A percentile compares a stretch with the other conserved stretches of the same genome.
phyloP scores from a whole-genome alignment of 78 protist genomes.

The Acrasis kona region DNA sequence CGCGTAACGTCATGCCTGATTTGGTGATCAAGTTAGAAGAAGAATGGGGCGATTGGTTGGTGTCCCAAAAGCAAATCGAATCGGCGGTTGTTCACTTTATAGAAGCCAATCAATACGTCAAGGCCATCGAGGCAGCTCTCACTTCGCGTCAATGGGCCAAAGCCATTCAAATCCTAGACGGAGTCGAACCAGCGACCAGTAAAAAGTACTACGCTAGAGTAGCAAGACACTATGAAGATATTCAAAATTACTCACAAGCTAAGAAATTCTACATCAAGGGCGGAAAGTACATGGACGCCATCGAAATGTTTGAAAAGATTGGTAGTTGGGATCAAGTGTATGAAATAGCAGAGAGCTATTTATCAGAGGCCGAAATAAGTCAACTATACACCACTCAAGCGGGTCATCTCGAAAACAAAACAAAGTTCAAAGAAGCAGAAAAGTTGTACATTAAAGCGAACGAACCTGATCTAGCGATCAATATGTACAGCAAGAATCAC shows the following conservation, averaged over 20 bases:
- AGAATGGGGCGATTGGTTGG: slow-evolving; percentile 69
- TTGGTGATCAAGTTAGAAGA: slow-evolving; percentile 27
- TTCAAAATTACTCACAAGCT: slow-evolving; percentile 20
- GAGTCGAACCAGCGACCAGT: background rate
- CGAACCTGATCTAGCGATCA: slow-evolving; percentile 69
- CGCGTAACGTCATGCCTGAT: slow-evolving; percentile 38
- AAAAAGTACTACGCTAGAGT: slow-evolving; percentile 13
- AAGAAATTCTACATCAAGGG: slow-evolving; percentile 42
- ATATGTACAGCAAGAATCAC: slow-evolving; percentile 65
- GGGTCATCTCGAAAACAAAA: slow-evolving; percentile 40
- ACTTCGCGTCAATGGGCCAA: slow-evolving; percentile 47
- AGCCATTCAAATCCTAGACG: slow-evolving; percentile 44
- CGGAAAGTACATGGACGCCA: slow-evolving; percentile 20
- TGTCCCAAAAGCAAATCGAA: slow-evolving; percentile 33
- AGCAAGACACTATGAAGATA: slow-evolving; percentile 43
- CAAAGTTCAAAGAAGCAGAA: slow-evolving; percentile 51
- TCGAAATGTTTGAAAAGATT: slow-evolving; percentile 60
- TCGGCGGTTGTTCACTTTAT: too few relatives aligned
- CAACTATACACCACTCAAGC: slow-evolving; percentile 51
- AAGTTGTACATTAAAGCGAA: slow-evolving; percentile 21
- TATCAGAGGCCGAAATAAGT: slow-evolving; percentile 7
- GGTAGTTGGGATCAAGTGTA: slow-evolving; percentile 48
- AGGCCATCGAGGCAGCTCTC: slow-evolving; percentile 77
- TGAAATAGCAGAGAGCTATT: slow-evolving; percentile 29
- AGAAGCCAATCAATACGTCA: slow-evolving; percentile 68